Conservation (phyloP, 2,329 filamentous ascomycete species). For the Hymenoscyphus repandus region DNA sequence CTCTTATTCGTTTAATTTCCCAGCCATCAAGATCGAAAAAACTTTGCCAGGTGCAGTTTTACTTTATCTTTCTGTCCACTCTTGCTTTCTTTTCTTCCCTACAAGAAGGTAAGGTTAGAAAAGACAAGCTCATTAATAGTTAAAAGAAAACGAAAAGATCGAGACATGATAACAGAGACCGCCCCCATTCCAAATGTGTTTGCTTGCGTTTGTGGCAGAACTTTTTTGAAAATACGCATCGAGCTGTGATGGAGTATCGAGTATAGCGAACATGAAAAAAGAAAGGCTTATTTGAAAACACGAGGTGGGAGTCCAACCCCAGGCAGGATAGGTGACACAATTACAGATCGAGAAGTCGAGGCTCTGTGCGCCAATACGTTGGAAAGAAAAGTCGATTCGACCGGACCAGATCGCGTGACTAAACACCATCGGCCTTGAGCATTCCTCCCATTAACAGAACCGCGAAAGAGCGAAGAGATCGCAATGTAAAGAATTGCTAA, state of each 20-base stretch:
- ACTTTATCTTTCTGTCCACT: no score
- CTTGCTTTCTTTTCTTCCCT: no score
- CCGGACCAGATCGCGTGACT: background rate
- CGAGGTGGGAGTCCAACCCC: background rate
- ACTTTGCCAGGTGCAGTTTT: no score
- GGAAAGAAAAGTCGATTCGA: background rate
- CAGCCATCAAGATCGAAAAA: no score
- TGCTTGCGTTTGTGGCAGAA: background rate
- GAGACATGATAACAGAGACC: background rate
- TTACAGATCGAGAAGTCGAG: conserved; percentile 5
- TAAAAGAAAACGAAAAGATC: no score
- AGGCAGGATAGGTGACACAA: background rate
- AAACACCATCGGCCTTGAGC: background rate
- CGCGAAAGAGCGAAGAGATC: conserved; percentile 1
- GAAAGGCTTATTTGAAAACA: conserved; percentile 13
- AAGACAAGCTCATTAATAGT: no score
- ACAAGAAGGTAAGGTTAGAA: no score
- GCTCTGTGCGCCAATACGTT: background rate
- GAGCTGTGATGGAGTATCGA: background rate
- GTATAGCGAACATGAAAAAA: conserved; percentile 1
- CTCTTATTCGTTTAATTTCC: no score
- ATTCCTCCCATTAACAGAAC: conserved; percentile 3
- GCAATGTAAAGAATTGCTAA: conserved; percentile 11
- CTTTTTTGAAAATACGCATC: conserved; percentile 1
- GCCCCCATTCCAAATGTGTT: background rate